phyloP scores from a whole-genome alignment of 2,329 filamentous ascomycete species.

The Helotiales sp. region DNA sequence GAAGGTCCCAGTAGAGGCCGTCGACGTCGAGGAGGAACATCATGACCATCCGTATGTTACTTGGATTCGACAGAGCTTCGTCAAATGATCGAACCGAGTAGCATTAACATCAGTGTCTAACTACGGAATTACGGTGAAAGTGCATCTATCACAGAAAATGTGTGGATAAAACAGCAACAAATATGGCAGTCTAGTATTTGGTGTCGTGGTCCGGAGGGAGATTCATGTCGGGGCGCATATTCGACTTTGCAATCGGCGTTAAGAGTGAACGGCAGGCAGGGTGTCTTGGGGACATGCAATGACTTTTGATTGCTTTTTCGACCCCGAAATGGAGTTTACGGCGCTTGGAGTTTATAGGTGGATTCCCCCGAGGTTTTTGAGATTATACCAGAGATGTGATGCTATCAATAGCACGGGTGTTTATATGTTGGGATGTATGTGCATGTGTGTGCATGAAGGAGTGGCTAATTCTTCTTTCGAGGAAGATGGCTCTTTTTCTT shows the following conservation, averaged over 20 bases:
- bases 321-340: background rate
- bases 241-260: constrained; percentile 2
- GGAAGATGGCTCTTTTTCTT: background rate
- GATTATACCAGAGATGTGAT: constrained; percentile 6
- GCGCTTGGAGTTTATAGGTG: constrained; percentile 7
- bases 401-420: constrained; percentile 5
- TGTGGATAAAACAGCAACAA: background rate
- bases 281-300: background rate
- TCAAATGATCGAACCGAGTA: background rate
- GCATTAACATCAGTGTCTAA: background rate
- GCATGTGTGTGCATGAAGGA: background rate
- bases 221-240: background rate
- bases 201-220: no score
- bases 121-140: background rate
- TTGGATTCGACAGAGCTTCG: background rate
- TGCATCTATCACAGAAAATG: background rate
- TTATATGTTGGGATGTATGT: background rate
- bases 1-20: constrained; percentile 84
- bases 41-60: constrained; percentile 26
- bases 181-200: background rate
- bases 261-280: constrained; percentile 11
- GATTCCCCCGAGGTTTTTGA: constrained; percentile 1
- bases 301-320: background rate
- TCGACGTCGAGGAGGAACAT: constrained; percentile 57
- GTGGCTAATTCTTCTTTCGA: no score